Evolutionary conservation across 1,139 yeast species (phyloP).

Genomic region (Blastobotrys buckinghamii): DNA sequence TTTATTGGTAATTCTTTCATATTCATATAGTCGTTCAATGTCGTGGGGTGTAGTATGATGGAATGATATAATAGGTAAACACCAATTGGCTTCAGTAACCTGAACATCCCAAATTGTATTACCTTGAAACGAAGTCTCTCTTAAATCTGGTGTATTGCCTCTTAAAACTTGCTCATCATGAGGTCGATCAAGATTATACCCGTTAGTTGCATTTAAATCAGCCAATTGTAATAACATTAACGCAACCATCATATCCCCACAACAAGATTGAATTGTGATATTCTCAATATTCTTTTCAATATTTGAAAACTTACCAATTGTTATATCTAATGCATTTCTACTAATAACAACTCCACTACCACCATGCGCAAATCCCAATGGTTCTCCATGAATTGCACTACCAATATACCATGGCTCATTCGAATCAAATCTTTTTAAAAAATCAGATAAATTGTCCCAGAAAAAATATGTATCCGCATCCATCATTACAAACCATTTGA

Average conservation of each 20-base stretch:
- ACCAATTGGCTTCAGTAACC: conserved; percentile 25
- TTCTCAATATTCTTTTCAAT: conserved; percentile 24
- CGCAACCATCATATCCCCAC: conserved; percentile 36
- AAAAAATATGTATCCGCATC: conserved; percentile 33
- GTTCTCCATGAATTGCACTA: conserved; percentile 29
- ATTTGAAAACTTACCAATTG: conserved; percentile 25
- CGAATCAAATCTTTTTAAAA: conserved; percentile 22
- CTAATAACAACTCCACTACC: conserved; percentile 35
- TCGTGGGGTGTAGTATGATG: conserved; percentile 30
- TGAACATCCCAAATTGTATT: conserved; percentile 19
- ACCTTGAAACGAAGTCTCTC: conserved; percentile 11
- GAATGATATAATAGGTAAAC: conserved; percentile 30
- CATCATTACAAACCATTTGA: conserved; percentile 33
- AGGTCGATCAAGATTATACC: conserved; percentile 6
- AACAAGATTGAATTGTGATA: conserved; percentile 25
- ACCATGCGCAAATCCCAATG: conserved; percentile 32
- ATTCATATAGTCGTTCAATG: conserved; percentile 31
- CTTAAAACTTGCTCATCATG: conserved; percentile 1
- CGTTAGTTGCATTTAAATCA: conserved; percentile 6
- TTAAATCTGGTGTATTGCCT: conserved; percentile 1
- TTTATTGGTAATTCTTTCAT: conserved; percentile 24
- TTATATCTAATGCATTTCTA: conserved; percentile 27
- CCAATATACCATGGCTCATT: conserved; percentile 30
- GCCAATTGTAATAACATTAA: conserved; percentile 17
- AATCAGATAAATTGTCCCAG: conserved; percentile 23